These are phyloP conservation scores for Neurospora sp. DNA, from an alignment of 2,329 filamentous ascomycete species.

Conservation along the genomic window DNA sequence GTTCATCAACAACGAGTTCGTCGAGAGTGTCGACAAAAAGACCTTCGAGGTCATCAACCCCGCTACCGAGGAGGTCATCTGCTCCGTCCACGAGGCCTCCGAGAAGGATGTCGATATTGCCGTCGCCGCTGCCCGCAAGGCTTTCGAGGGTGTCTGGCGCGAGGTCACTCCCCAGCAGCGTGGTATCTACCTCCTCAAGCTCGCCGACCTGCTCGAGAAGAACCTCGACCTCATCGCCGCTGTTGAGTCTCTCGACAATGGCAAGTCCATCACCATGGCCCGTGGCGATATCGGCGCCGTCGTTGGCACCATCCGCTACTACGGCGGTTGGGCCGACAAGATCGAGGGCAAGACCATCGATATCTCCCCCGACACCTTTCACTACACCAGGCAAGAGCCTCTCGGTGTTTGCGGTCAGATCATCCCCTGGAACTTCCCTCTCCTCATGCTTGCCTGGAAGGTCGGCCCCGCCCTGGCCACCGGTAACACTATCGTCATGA, in stretches of 20 bases:
- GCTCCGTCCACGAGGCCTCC: constrained; percentile 71
- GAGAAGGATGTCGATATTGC: constrained; percentile 80
- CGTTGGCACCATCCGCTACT: constrained; percentile 69
- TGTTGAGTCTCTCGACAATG: constrained; percentile 82
- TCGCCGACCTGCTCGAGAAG: constrained; percentile 73
- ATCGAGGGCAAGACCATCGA: constrained; percentile 81
- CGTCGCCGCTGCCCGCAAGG: constrained; percentile 75
- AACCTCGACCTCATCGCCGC: constrained; percentile 67
- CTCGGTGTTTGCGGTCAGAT: constrained; percentile 78
- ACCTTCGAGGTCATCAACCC: constrained; percentile 92
- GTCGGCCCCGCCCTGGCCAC: constrained; percentile 63
- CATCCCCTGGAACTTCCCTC: constrained; percentile 82
- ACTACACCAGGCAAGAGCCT: constrained; percentile 75
- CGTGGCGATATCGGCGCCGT: constrained; percentile 64
- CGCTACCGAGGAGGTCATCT: constrained; percentile 73
- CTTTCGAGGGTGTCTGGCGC: constrained; percentile 67
- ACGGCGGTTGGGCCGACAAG: constrained; percentile 88
- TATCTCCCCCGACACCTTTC: constrained; percentile 66
- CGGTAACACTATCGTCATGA: constrained; percentile 64
- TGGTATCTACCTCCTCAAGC: constrained; percentile 59
- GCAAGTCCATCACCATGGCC: constrained; percentile 69
- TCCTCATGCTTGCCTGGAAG: constrained; percentile 79
- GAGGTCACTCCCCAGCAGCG: constrained; percentile 61
- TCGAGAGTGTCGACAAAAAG: constrained; percentile 75
- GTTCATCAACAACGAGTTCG: constrained; percentile 91